A percentile compares a stretch with the other conserved stretches of the same genome.
phyloP scores from a whole-genome alignment of 2,329 filamentous ascomycete species.

The Alternaria triticimaculans region DNA sequence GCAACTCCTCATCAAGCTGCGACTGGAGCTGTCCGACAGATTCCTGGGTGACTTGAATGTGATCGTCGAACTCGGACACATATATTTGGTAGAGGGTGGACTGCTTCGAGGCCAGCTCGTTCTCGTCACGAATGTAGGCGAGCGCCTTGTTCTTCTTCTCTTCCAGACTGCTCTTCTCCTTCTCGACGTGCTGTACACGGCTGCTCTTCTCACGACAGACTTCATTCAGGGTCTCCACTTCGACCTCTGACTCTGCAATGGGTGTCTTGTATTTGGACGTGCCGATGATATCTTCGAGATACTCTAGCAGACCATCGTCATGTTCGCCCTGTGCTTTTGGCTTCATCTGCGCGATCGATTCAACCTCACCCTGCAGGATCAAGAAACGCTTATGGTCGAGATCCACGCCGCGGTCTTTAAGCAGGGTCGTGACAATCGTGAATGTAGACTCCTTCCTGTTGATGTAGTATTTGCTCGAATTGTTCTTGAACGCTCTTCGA shows the following conservation, averaged over 20 bases:
- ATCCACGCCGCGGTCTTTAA: slow-evolving; percentile 89
- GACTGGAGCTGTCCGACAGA: slow-evolving; percentile 89
- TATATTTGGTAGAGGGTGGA: slow-evolving; percentile 93
- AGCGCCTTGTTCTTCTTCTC: slow-evolving; percentile 97
- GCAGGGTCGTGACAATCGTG: slow-evolving; percentile 84
- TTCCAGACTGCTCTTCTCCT: slow-evolving; percentile 89
- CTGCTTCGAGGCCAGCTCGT: slow-evolving; percentile 88
- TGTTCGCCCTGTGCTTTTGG: slow-evolving; percentile 93
- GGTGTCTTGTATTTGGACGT: slow-evolving; percentile 98
- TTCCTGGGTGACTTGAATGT: slow-evolving; percentile 86
- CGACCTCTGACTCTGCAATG: slow-evolving; percentile 89
- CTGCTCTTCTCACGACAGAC: slow-evolving; percentile 93
- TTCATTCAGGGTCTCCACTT: slow-evolving; percentile 93
- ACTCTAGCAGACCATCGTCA: slow-evolving; percentile 94
- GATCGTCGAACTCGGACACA: slow-evolving; percentile 85
- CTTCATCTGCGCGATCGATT: slow-evolving; percentile 99
- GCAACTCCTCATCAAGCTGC: slow-evolving; percentile 83
- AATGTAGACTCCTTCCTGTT: slow-evolving; percentile 90
- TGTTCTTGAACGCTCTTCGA: slow-evolving; percentile 94
- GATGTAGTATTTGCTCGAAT: slow-evolving; percentile 98
- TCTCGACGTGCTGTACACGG: slow-evolving; percentile 96
- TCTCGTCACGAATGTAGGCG: slow-evolving; percentile 88
- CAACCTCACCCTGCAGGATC: slow-evolving; percentile 96
- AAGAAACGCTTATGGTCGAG: slow-evolving; percentile 98
- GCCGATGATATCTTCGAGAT: slow-evolving; percentile 97